Evolutionary conservation across 2,329 filamentous ascomycete genomes (phyloP), one percentile per base, ranked within the genome.

Genomic region (Daldinia eschscholtzii): DNA sequence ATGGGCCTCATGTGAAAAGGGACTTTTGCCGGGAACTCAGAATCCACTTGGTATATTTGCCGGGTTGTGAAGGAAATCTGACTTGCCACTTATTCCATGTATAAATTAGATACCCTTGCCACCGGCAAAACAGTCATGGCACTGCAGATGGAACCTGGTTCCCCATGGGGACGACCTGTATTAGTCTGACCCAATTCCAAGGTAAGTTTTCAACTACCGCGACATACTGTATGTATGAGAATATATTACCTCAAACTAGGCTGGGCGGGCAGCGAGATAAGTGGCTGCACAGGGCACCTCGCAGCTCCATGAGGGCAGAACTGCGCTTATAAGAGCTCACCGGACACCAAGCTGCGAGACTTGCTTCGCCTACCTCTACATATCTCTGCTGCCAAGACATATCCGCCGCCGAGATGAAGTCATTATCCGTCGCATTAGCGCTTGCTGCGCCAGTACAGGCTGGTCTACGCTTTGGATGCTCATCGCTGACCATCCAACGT

Each of bases 401-500:
- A 70, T n/a, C 46, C 46, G 13, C 33, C 62, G 64, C 52, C 23
- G 67, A 73, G 61, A 77, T 77, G 76, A 77, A 76, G 75, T 77
- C 73, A 20, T 30, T 77, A 57, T 57, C 72, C 23, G 26, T 70
- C 18, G 73, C 72, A 55, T 41, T 75, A n/a, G 73, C 74, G 70
- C 73, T 77, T 65, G 57, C 73, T 39, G 76, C 70, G 70, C 74
- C 74, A 15, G 75, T 74, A 13, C 73, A 76, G 3, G 76, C 76
- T 10, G 76, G 75, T 28, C 74, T 78, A 39, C 76, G 76, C 26
- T 78, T 78, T 42, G 75, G 66, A 58, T 78, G 76, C 70, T 76
- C 75, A 6, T 72, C 74, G 3, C 64, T 78, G 67, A 76, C 73
- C 35, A 77, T 73, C 48, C 76, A 78, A 41, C 76, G 76, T 23